Conservation (phyloP, 345 rosid genomes). For the Pistacia integerrima region DNA sequence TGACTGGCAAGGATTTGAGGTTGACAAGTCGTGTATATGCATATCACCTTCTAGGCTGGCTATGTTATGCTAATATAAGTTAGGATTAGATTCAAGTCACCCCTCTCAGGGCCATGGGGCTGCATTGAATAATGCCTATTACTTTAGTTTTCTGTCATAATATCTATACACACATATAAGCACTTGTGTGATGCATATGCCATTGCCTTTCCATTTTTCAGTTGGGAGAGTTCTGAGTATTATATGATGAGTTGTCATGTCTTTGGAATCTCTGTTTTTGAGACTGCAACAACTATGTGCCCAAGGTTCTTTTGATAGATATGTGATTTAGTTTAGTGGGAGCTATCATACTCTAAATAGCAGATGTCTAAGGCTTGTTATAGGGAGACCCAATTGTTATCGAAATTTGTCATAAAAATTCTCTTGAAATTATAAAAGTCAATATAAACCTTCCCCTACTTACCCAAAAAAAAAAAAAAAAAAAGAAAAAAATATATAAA, state of each 20-base stretch:
- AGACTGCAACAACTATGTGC: background rate
- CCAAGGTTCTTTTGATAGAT: background rate
- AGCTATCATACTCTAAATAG: background rate
- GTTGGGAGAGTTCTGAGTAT: background rate
- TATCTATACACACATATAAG: background rate
- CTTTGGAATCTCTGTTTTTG: background rate
- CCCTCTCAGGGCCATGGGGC: background rate
- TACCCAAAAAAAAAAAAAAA: no score
- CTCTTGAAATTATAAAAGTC: no score
- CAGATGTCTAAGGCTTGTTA: background rate
- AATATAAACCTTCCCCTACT: no score
- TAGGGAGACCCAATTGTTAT: no score
- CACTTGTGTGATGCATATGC: background rate
- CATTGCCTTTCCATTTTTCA: background rate
- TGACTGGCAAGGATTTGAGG: background rate
- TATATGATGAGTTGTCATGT: background rate
- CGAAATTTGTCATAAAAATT: no score
- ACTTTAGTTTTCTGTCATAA: background rate
- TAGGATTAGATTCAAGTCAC: background rate
- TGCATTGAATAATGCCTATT: background rate
- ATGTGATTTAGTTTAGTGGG: background rate
- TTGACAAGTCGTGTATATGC: background rate
- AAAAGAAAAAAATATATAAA: no score
- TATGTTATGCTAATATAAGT: background rate
- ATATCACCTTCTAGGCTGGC: background rate